Evolutionary conservation across 257 asterid genomes (phyloP), one percentile per base, ranked within the genome.

Genomic region (Buddleja alternifolia): DNA sequence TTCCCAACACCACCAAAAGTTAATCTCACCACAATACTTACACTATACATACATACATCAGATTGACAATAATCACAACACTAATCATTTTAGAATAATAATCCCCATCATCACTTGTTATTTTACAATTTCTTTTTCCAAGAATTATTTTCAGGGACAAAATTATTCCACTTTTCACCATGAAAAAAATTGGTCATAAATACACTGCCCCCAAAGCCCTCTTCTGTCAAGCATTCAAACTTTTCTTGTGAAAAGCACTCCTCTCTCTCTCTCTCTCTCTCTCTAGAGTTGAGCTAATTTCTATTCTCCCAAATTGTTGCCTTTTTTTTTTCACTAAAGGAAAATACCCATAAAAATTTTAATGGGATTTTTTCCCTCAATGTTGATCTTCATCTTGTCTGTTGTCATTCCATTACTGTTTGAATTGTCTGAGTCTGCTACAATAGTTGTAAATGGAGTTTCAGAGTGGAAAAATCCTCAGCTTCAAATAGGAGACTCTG

Each of bases 51-150:
- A n/a, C n/a, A n/a, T n/a, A n/a, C n/a, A n/a, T n/a, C n/a, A n/a
- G n/a, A n/a, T n/a, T n/a, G n/a, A n/a, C n/a, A n/a, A 47, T 20
- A 39, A 70, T 53, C 6, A 39, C 20, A 19, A 23, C 76, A 77
- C 77, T 82, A 86, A 86, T 86, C 89, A 89, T 89, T 85, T 85
- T 78, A 74, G 84, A 87, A 89, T 89, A 82, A 89, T 87, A 83
- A 77, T 78, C 63, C 80, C 92, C 92, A 89, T 86, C 90, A 88
- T 86, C 88, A 84, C 76, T 74, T 52, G 71, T 7, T 7, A 15
- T 64, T 53, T 40, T 73, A 41, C 21, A 52, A 66, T 51, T 67
- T 51, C 24, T 47, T 46, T 72, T 24, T 24, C 51, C 17, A 51
- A 71, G 65, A 73, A 21, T 12, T 42, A 45, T 57, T 50, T 59